Base-by-base conservation (phyloP, 2,329 filamentous ascomycete species). In the Ceratocystis diversiconidia region DNA sequence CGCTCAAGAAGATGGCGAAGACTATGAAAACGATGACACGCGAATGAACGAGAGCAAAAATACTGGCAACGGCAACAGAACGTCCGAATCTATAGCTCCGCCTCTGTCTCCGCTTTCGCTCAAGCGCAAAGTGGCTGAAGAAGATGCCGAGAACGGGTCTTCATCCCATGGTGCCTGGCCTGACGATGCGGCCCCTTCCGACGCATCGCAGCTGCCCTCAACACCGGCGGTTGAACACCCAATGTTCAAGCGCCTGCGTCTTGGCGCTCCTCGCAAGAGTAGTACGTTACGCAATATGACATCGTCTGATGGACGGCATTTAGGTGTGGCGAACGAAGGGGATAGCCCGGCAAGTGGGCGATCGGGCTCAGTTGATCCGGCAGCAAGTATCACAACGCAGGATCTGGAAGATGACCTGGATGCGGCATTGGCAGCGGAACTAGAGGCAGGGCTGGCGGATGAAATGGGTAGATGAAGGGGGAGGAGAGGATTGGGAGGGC, bases 381-480 rank as follows among this genome's bases (percentile, higher is more conserved):
- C 52, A 69, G 72, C 68, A 28, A 72, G 66, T 19, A 67, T 69
- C 5, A 70, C 70, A 41, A 43, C 61, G 6, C 72, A 73, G n/a
- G 72, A 73, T 50, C 72, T 73, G 6, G 73, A 73, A n/a, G 78
- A 78, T 52, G 84, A 85, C 70, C 73, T 86, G 62, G 85, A 86
- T 73, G 81, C 82, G 46, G 84, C 86, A 70, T 77, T 88, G 72
- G 75, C 85, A 70, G 83, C 83, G 1, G 84, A 82, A 69, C 75
- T 85, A 69, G 82, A 84, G 70, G 73, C 73, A 2, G 74, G 65
- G 7, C 41, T 67, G 44, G 62, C 55, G 22, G 62, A 61, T 19
- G 62, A 62, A 59, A 61, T 19, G 62, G 57, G 62, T 19, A 17
- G n/a, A 32, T 55, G 55, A 19, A 50, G 48, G 10, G 6, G 19